Conservation (phyloP, 345 rosid genomes). For the Murraya paniculata region DNA sequence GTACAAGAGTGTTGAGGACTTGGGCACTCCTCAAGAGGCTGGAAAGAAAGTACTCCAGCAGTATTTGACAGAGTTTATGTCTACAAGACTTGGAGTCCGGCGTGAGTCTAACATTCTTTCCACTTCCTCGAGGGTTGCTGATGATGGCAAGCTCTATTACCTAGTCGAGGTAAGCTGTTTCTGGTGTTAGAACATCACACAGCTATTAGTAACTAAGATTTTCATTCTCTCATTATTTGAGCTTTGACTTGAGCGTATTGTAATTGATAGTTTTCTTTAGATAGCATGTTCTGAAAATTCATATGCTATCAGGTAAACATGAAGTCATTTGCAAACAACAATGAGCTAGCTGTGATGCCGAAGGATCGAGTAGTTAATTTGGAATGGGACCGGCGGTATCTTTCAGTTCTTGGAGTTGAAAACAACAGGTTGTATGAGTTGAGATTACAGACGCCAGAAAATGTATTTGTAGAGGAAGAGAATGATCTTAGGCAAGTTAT, state of each 20-base stretch:
- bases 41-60: conserved; percentile 76
- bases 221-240: no score
- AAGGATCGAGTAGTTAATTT: conserved; percentile 66
- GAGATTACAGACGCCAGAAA: conserved; percentile 90
- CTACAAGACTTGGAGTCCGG: conserved; percentile 86
- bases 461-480: conserved; percentile 78
- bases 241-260: no score
- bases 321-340: conserved; percentile 85
- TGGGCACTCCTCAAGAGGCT: conserved; percentile 85
- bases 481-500: conserved; percentile 77
- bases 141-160: conserved; percentile 87
- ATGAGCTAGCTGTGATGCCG: conserved; percentile 95
- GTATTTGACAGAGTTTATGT: conserved; percentile 96
- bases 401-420: conserved; percentile 86
- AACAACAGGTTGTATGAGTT: conserved; percentile 75
- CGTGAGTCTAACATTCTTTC: conserved; percentile 65
- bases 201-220: no score
- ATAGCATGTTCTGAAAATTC: background rate
- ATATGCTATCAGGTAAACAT: conserved; percentile 65
- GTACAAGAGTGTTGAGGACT: conserved; percentile 71
- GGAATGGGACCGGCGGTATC: conserved; percentile 90
- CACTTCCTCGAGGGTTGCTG: conserved; percentile 79
- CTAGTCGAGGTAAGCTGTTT: conserved; percentile 69
- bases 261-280: no score
- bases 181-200: background rate